These are phyloP conservation scores for Sanguinoderma infundibulare DNA, from an alignment of 1,284 basidiomycete genomes.

Conservation along the genomic window DNA sequence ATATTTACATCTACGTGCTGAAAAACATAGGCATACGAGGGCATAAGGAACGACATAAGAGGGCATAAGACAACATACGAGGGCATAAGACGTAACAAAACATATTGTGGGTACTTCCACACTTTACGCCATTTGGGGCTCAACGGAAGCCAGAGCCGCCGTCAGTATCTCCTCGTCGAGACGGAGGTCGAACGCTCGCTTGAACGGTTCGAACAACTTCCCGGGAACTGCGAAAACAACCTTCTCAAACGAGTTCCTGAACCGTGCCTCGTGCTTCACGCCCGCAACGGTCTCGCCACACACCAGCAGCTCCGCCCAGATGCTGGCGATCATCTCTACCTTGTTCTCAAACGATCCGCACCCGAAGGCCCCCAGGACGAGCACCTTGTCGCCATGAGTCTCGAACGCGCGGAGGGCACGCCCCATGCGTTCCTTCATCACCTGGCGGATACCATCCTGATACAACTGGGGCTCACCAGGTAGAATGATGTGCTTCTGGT, in stretches of 20 bases:
- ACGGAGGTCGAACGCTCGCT: slow-evolving; percentile 46
- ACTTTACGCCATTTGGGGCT: no score
- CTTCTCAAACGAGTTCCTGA: slow-evolving; percentile 47
- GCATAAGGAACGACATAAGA: no score
- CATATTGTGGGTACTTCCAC: background rate
- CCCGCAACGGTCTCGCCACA: slow-evolving; percentile 39
- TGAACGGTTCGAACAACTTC: slow-evolving; percentile 43
- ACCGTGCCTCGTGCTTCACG: slow-evolving; percentile 34
- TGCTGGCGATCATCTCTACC: slow-evolving; percentile 52
- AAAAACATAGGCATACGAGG: no score
- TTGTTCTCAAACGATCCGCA: slow-evolving; percentile 48
- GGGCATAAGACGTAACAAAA: background rate
- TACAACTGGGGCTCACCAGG: slow-evolving; percentile 40
- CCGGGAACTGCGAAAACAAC: slow-evolving; percentile 50
- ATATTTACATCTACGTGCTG: no score
- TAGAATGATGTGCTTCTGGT: slow-evolving; percentile 42
- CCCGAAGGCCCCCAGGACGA: slow-evolving; percentile 55
- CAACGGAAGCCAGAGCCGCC: slow-evolving; percentile 21
- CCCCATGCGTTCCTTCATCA: slow-evolving; percentile 46
- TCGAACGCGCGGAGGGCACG: slow-evolving; percentile 51
- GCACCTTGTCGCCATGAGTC: slow-evolving; percentile 43
- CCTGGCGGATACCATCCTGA: slow-evolving; percentile 43
- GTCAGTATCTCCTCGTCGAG: slow-evolving; percentile 46
- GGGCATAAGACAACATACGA: background rate
- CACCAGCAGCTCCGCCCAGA: slow-evolving; percentile 62